Evolutionary conservation across 2,329 filamentous ascomycete species (phyloP).

Genomic region (Claviceps capensis): DNA sequence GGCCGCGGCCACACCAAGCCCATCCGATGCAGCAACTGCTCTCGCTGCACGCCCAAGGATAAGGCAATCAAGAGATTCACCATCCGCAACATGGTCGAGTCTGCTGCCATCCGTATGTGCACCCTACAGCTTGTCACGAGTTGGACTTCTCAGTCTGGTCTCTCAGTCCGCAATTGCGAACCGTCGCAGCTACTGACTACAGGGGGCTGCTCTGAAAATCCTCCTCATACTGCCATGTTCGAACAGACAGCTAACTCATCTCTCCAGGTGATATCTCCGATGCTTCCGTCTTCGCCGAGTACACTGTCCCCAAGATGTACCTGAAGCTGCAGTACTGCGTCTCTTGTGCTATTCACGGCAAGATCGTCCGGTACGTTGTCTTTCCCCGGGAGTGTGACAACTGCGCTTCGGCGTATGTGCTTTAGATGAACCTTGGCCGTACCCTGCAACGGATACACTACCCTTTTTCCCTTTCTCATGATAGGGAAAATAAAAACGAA

Average conservation of each 20-base stretch:
- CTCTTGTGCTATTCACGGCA: slow-evolving; percentile 99
- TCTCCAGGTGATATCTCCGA: slow-evolving; percentile 95
- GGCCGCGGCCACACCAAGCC: slow-evolving; percentile 99
- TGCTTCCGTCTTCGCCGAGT: slow-evolving; percentile 97
- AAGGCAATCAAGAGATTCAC: slow-evolving; percentile 99
- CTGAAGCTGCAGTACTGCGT: slow-evolving; percentile 99
- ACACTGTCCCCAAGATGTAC: slow-evolving; percentile 99
- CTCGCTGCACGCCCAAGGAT: slow-evolving; percentile 91
- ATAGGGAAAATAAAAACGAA: not conserved
- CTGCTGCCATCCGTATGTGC: slow-evolving; percentile 93
- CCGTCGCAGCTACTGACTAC: not conserved
- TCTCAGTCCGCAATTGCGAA: not conserved
- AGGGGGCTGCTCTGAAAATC: slow-evolving; percentile 3
- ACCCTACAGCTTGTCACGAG: not conserved
- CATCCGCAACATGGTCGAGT: slow-evolving; percentile 99
- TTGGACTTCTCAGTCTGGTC: not conserved
- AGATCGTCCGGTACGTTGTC: slow-evolving; percentile 96
- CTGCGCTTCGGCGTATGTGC: slow-evolving; percentile 35
- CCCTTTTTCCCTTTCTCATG: not conserved
- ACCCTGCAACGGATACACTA: slow-evolving; percentile 22
- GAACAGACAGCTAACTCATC: slow-evolving; percentile 1
- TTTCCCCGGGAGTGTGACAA: slow-evolving; percentile 44
- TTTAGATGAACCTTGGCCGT: slow-evolving; percentile 50
- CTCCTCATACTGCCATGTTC: not conserved
- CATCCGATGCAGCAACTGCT: slow-evolving; percentile 67